Conservation (phyloP, 768 basidiomycete genomes). For the Coprinopsis sp. region DNA sequence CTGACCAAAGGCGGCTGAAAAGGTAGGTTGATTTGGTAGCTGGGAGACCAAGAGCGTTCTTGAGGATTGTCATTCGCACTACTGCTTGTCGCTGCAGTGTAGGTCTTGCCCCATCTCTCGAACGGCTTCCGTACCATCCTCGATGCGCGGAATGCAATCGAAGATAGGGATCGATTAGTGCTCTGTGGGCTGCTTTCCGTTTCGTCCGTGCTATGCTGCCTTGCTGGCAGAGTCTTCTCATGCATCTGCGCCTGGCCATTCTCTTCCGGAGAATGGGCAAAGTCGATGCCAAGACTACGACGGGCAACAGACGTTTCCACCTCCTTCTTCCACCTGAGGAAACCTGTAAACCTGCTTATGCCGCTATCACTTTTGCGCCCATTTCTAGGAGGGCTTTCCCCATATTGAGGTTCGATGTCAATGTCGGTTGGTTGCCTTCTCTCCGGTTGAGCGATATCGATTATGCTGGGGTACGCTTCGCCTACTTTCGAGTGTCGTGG, state of each 20-base stretch:
- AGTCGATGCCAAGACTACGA: conserved; percentile 34
- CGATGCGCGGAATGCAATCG: conserved; percentile 18
- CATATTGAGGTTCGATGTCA: not conserved
- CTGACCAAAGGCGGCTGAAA: conserved; percentile 17
- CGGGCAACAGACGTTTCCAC: conserved; percentile 30
- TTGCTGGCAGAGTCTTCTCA: too few species aligned
- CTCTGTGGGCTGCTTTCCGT: conserved; percentile 8
- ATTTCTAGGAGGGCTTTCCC: not conserved
- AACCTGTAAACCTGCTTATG: conserved; percentile 35
- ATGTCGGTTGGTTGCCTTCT: not conserved
- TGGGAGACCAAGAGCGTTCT: conserved; percentile 31
- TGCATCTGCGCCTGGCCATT: conserved; percentile 13
- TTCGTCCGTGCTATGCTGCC: conserved; percentile 6
- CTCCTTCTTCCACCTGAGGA: conserved; percentile 44
- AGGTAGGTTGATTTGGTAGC: conserved; percentile 31
- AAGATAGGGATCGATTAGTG: conserved; percentile 22
- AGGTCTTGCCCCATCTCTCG: conserved; percentile 18
- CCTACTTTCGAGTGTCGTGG: conserved; percentile 2
- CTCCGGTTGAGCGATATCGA: not conserved
- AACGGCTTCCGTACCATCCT: conserved; percentile 13
- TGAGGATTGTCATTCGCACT: conserved; percentile 34
- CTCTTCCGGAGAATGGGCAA: conserved; percentile 34
- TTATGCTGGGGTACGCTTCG: not conserved
- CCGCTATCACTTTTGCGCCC: conserved; percentile 17
- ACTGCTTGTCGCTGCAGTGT: not conserved